These are phyloP conservation scores for Agaricus bisporus DNA, from an alignment of 768 basidiomycete genomes.

Conservation along the genomic window DNA sequence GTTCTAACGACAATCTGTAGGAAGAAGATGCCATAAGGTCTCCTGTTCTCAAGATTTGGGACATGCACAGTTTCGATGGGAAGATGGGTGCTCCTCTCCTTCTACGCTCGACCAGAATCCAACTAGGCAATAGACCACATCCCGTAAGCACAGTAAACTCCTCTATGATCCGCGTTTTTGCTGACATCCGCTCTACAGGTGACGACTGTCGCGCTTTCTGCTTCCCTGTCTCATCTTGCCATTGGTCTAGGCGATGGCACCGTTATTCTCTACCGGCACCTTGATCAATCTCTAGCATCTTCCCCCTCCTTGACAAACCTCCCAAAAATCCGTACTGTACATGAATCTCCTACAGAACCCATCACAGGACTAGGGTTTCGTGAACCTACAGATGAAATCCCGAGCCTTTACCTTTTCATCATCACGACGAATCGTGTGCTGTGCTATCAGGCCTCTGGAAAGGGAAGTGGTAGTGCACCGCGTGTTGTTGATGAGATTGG, in stretches of 20 bases:
- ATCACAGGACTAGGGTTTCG: constrained; percentile 91
- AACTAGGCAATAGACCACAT: constrained; percentile 71
- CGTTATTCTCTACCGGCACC: constrained; percentile 84
- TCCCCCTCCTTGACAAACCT: constrained; percentile 63
- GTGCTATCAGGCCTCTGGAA: constrained; percentile 67
- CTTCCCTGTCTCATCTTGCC: constrained; percentile 76
- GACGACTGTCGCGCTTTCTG: constrained; percentile 73
- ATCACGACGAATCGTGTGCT: constrained; percentile 84
- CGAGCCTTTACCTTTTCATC: constrained; percentile 65
- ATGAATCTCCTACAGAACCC: constrained; percentile 82
- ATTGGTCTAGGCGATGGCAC: constrained; percentile 95
- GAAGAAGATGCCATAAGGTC: constrained; percentile 68
- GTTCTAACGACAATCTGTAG: constrained; percentile 28
- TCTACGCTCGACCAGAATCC: constrained; percentile 71
- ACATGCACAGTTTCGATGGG: constrained; percentile 66
- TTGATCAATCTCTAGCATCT: constrained; percentile 83
- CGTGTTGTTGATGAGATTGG: constrained; percentile 83
- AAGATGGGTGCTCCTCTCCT: constrained; percentile 55
- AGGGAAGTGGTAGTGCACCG: constrained; percentile 59
- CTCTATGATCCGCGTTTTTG: not conserved
- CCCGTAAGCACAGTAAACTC: constrained; percentile 40
- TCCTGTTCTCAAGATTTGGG: constrained; percentile 85
- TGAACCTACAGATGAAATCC: constrained; percentile 44
- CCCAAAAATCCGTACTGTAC: constrained; percentile 82
- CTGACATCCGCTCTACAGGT: constrained; percentile 36